These are phyloP conservation scores for Trametes cingulata DNA, from an alignment of 768 basidiomycete species.

Conservation along the genomic window DNA sequence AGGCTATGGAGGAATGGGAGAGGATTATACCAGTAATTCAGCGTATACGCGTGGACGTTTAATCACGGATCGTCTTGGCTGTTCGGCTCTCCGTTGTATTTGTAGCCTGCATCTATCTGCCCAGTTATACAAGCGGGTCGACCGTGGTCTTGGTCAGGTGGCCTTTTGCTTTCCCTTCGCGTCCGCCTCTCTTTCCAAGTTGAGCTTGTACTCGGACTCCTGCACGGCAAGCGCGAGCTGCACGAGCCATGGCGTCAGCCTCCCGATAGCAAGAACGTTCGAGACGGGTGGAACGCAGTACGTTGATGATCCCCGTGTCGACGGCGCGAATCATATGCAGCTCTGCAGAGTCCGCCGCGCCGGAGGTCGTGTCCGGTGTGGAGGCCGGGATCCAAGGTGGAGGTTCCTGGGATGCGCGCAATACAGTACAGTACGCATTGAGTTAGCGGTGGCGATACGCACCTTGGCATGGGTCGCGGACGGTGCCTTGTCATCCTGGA, in stretches of 20 bases:
- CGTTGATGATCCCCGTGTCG: slow-evolving; percentile 83
- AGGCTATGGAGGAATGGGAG: slow-evolving; percentile 99
- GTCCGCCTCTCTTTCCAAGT: slow-evolving; percentile 16
- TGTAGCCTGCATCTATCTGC: slow-evolving; percentile 3
- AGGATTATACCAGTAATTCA: slow-evolving; percentile 91
- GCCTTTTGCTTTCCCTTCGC: slow-evolving; percentile 26
- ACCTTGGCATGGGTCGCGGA: slow-evolving; percentile 51
- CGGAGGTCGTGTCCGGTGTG: slow-evolving; percentile 66
- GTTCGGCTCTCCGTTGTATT: slow-evolving; percentile 18
- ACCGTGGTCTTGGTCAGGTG: not conserved
- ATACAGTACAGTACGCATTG: not conserved
- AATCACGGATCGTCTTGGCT: slow-evolving; percentile 30
- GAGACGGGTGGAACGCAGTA: slow-evolving; percentile 33
- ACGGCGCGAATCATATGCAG: slow-evolving; percentile 77
- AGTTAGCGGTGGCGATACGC: not conserved
- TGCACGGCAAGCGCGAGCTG: slow-evolving; percentile 79
- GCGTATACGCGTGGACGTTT: slow-evolving; percentile 91
- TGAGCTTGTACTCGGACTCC: slow-evolving; percentile 73
- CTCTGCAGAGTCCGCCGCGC: slow-evolving; percentile 63
- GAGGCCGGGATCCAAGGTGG: slow-evolving; percentile 82
- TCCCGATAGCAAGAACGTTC: not conserved
- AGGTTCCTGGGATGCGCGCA: slow-evolving; percentile 57
- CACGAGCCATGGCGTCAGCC: not conserved
- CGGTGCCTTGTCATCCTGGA: slow-evolving; percentile 65
- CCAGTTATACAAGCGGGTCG: slow-evolving; percentile 4